Evolutionary conservation across 805 yeast genomes (phyloP).

Genomic region (Yarrowia porcina): DNA sequence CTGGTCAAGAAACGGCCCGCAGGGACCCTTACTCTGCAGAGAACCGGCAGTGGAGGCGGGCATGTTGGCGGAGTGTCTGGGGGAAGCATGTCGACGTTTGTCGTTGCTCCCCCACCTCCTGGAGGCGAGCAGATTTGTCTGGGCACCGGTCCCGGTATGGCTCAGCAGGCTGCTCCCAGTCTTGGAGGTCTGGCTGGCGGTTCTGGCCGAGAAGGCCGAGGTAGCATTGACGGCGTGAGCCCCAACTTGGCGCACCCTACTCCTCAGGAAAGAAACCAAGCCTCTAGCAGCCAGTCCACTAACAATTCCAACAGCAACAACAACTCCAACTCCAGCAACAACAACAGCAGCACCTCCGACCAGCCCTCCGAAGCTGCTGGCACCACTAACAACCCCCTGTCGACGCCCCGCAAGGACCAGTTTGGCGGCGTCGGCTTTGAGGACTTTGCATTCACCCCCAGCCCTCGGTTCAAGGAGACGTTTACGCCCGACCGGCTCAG

Average conservation of each 20-base stretch:
- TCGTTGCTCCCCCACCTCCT: conserved; percentile 17
- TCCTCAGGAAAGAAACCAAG: background rate
- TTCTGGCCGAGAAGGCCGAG: background rate
- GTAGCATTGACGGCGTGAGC: background rate
- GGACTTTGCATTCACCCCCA: conserved; percentile 21
- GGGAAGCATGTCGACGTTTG: conserved; percentile 15
- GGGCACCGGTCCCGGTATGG: background rate
- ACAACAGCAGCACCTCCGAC: background rate
- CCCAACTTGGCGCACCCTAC: background rate
- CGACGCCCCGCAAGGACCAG: conserved; percentile 18
- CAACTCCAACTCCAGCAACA: background rate
- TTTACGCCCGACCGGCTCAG: conserved; percentile 21
- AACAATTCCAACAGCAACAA: background rate
- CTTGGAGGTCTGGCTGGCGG: background rate
- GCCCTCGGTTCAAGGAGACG: conserved; percentile 17
- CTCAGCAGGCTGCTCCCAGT: background rate
- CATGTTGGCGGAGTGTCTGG: background rate
- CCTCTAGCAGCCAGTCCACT: background rate
- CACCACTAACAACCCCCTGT: background rate
- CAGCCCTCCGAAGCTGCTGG: background rate
- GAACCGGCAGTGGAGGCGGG: background rate
- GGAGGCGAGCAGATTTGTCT: conserved; percentile 21
- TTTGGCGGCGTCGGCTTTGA: conserved; percentile 20
- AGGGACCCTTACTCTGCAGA: conserved; percentile 19
- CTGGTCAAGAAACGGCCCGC: conserved; percentile 27